Conservation (phyloP, 2,329 filamentous ascomycete species). For the Parafenestella ontariensis region DNA sequence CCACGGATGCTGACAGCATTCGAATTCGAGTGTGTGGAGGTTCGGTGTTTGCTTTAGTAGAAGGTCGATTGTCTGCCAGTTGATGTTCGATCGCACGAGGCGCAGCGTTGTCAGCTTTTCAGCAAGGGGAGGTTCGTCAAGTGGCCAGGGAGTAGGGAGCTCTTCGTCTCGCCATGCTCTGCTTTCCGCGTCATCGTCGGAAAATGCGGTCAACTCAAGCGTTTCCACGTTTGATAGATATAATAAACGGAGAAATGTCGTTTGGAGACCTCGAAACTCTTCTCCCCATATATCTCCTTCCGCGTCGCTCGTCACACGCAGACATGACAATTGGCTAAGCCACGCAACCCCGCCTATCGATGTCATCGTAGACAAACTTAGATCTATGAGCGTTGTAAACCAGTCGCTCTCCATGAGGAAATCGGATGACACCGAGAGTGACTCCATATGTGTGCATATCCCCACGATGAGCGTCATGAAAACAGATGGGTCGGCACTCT, state of each 20-base stretch:
- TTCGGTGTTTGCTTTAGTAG: constrained; percentile 3
- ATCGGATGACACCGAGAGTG: not conserved
- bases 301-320: not conserved
- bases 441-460: not conserved
- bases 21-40: constrained; percentile 1
- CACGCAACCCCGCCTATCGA: not conserved
- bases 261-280: not conserved
- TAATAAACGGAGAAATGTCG: not conserved
- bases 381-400: not conserved
- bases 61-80: not conserved
- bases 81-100: not conserved
- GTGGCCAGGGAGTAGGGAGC: not conserved
- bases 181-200: not conserved
- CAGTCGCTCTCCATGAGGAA: not conserved
- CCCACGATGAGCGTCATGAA: not conserved
- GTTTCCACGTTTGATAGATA: constrained; percentile 2
- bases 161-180: not conserved
- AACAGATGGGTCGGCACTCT: not conserved
- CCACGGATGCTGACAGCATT: not conserved
- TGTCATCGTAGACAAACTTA: not conserved
- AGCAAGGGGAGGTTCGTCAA: not conserved
- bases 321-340: not conserved
- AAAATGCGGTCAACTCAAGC: not conserved
- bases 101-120: constrained; percentile 1
- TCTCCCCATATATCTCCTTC: not conserved